phyloP scores from a whole-genome alignment of 768 basidiomycete genomes.

The Hortiboletus flavorubellus region DNA sequence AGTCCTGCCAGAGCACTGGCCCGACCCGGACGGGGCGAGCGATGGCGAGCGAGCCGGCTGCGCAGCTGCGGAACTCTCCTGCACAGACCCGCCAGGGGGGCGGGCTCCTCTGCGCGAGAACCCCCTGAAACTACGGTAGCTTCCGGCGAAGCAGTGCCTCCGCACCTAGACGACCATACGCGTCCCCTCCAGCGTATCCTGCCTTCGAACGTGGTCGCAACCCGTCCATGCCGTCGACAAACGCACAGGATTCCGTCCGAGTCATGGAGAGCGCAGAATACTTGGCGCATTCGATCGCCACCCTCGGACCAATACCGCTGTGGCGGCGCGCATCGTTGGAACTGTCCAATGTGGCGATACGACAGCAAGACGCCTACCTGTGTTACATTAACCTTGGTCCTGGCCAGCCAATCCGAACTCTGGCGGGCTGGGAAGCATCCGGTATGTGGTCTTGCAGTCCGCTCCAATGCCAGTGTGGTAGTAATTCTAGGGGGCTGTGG shows the following conservation, averaged over 20 bases:
- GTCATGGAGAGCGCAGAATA: slow-evolving; percentile 1
- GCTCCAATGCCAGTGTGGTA: slow-evolving; percentile 40
- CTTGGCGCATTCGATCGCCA: slow-evolving; percentile 5
- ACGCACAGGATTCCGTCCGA: slow-evolving; percentile 11
- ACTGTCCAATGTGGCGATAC: neutral
- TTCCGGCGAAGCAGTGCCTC: slow-evolving; percentile 1
- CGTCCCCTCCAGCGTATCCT: neutral
- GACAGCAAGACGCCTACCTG: slow-evolving; percentile 26
- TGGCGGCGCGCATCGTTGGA: neutral
- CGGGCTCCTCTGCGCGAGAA: neutral
- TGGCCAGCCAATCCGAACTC: slow-evolving; percentile 21
- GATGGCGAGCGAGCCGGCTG: neutral
- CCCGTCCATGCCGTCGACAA: slow-evolving; percentile 1
- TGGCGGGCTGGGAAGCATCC: slow-evolving; percentile 34
- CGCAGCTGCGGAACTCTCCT: neutral
- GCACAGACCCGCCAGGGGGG: slow-evolving; percentile 1
- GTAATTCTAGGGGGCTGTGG: slow-evolving; percentile 42
- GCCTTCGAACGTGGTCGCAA: neutral
- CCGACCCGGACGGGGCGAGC: neutral
- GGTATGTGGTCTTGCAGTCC: slow-evolving; percentile 43
- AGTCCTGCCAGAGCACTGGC: neutral
- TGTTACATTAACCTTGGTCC: slow-evolving; percentile 19
- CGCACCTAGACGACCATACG: slow-evolving; percentile 11
- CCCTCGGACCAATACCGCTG: slow-evolving; percentile 5
- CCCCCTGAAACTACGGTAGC: neutral